Percentiles rank a stretch among this genome's conserved stretches.
These are phyloP conservation scores for Chlamydomonas sphaeroides DNA, from an alignment of 139 green algal species.

Conservation along the genomic window DNA sequence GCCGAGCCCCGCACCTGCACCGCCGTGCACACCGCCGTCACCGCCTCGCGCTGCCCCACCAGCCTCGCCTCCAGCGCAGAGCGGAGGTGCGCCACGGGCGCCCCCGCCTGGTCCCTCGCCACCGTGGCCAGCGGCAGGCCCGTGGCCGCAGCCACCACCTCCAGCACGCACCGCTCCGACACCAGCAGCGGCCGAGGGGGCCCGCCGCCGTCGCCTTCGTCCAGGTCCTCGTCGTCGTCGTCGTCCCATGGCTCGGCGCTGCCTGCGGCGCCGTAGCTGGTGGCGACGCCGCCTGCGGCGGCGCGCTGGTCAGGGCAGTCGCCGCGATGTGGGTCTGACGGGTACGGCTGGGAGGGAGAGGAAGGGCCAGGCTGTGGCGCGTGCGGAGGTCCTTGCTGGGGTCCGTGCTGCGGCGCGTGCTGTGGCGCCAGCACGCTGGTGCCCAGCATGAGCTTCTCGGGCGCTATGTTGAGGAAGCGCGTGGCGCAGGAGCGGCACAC, in stretches of 20 bases:
- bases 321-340: too few relatives aligned
- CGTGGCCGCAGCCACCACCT: slow-evolving; percentile 65
- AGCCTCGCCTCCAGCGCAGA: slow-evolving; percentile 53
- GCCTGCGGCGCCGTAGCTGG: background rate
- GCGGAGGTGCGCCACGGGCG: slow-evolving; percentile 63
- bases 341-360: too few relatives aligned
- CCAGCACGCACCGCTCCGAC: slow-evolving; percentile 50
- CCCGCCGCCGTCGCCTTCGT: background rate
- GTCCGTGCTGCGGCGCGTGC: background rate
- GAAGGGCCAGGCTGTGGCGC: too few relatives aligned
- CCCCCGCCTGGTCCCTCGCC: slow-evolving; percentile 21
- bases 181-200: background rate
- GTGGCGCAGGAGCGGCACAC: slow-evolving; percentile 53
- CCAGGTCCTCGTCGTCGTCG: background rate
- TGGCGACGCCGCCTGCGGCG: too few relatives aligned
- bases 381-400: too few relatives aligned
- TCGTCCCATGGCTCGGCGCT: background rate
- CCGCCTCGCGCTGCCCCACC: slow-evolving; percentile 70
- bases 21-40: slow-evolving; percentile 62
- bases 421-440: slow-evolving; percentile 43
- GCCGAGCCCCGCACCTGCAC: too few relatives aligned
- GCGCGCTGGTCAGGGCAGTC: background rate
- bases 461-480: slow-evolving; percentile 63
- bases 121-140: slow-evolving; percentile 55
- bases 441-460: slow-evolving; percentile 64